These are phyloP conservation scores for Fulvia fulva DNA, from an alignment of 2,329 filamentous ascomycete species.

Conservation along the genomic window DNA sequence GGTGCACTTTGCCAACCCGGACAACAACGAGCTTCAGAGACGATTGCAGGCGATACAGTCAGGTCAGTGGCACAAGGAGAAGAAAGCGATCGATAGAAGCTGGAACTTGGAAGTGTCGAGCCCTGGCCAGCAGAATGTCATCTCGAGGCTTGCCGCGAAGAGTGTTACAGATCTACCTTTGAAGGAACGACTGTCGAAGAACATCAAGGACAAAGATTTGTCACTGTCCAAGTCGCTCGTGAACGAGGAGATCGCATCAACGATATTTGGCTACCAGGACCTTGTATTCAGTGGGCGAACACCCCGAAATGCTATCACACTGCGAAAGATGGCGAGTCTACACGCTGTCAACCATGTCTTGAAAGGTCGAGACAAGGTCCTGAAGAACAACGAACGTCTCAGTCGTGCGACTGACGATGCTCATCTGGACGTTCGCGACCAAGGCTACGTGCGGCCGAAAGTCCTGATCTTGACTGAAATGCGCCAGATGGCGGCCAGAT, in stretches of 20 bases:
- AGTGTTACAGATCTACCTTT: slow-evolving; percentile 50
- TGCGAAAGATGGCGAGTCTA: slow-evolving; percentile 71
- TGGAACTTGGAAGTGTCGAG: not conserved
- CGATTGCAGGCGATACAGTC: slow-evolving; percentile 46
- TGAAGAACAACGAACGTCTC: slow-evolving; percentile 86
- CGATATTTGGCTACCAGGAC: slow-evolving; percentile 80
- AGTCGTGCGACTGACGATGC: slow-evolving; percentile 50
- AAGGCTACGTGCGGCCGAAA: slow-evolving; percentile 93
- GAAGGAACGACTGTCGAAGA: slow-evolving; percentile 64
- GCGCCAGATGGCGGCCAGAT: slow-evolving; percentile 74
- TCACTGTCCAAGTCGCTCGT: slow-evolving; percentile 52
- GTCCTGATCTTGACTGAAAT: slow-evolving; percentile 88
- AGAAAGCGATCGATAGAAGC: slow-evolving; percentile 16
- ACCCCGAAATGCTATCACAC: slow-evolving; percentile 60
- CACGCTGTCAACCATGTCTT: slow-evolving; percentile 90
- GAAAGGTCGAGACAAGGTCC: slow-evolving; percentile 84
- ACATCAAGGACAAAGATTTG: slow-evolving; percentile 43
- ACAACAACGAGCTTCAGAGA: slow-evolving; percentile 57
- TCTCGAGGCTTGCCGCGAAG: not conserved
- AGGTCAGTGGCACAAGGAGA: slow-evolving; percentile 45
- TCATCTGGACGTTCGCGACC: slow-evolving; percentile 76
- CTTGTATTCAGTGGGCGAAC: slow-evolving; percentile 71
- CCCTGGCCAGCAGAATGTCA: not conserved
- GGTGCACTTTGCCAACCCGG: slow-evolving; percentile 67
- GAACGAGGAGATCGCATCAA: slow-evolving; percentile 63